phyloP scores from a whole-genome alignment of 257 asterid genomes.

The Striga asiatica region DNA sequence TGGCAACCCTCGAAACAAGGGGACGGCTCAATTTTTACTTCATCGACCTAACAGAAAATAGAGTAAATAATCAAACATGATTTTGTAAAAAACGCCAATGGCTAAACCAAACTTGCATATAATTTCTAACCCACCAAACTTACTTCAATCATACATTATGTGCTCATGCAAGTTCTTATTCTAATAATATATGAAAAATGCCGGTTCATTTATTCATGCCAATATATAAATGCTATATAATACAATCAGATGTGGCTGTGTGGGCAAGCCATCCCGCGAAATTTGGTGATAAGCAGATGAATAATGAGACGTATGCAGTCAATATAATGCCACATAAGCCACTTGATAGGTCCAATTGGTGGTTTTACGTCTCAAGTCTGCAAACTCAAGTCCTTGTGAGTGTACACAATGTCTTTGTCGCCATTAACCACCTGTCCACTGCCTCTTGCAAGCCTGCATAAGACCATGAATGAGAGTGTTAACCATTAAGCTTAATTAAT shows the following conservation, averaged over 20 bases:
- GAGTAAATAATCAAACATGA: no score
- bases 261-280: neutral
- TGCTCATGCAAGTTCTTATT: neutral
- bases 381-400: conserved; percentile 32
- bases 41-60: no score
- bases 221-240: neutral
- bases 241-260: neutral
- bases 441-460: conserved; percentile 45
- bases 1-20: no score
- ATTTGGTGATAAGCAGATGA: neutral
- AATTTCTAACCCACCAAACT: neutral
- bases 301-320: conserved; percentile 1
- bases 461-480: no score
- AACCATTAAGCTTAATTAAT: no score
- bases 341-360: no score
- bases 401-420: conserved; percentile 38
- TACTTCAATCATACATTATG: neutral
- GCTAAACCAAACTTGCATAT: neutral
- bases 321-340: neutral
- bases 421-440: conserved; percentile 48
- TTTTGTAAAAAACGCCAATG: no score
- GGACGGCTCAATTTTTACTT: no score
- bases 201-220: neutral
- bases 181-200: neutral
- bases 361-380: conserved; percentile 6